These are phyloP conservation scores for Fibroporia radiculosa DNA, from an alignment of 768 basidiomycete species.

Conservation along the genomic window DNA sequence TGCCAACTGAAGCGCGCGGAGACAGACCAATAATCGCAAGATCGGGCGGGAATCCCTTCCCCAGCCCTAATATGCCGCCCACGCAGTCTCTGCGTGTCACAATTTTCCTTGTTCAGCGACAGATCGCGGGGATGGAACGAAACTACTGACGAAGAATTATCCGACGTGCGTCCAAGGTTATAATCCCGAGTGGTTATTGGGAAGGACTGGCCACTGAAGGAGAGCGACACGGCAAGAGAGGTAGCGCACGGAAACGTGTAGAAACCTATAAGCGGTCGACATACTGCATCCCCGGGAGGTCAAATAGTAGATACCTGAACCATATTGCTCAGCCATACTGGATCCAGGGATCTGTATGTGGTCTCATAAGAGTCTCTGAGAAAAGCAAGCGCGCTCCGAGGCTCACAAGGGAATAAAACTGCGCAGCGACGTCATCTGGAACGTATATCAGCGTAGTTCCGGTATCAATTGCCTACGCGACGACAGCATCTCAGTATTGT, in stretches of 20 bases:
- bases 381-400: neutral
- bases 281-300: neutral
- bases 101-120: neutral
- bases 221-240: constrained; percentile 29
- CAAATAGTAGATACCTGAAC: constrained; percentile 26
- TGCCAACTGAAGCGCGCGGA: neutral
- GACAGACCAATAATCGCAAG: constrained; percentile 50
- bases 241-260: constrained; percentile 49
- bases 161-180: constrained; percentile 38
- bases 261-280: constrained; percentile 28
- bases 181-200: constrained; percentile 41
- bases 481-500: neutral
- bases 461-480: constrained; percentile 56
- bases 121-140: neutral
- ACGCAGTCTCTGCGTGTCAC: constrained; percentile 49
- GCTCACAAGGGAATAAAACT: constrained; percentile 40
- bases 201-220: constrained; percentile 36
- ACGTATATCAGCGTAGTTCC: constrained; percentile 62
- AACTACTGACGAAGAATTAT: constrained; percentile 25
- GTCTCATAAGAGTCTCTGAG: neutral
- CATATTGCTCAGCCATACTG: constrained; percentile 32
- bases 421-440: constrained; percentile 32
- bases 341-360: constrained; percentile 44
- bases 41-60: constrained; percentile 37
- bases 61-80: constrained; percentile 44